These are phyloP conservation scores for Brettanomyces custersianus DNA, from an alignment of 805 yeast species.

Conservation along the genomic window DNA sequence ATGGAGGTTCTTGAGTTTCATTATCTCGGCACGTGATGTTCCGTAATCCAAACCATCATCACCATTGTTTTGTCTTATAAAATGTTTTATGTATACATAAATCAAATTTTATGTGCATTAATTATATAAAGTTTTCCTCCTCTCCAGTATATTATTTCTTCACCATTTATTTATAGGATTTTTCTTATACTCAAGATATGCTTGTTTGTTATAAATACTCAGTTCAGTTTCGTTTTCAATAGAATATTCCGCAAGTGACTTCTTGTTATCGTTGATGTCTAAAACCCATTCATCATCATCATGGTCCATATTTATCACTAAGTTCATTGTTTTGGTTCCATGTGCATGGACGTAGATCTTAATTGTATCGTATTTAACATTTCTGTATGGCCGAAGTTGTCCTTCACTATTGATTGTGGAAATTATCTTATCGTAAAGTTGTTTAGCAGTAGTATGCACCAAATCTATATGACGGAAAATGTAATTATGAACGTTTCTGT, in stretches of 20 bases:
- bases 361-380: slow-evolving; percentile 60
- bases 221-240: slow-evolving; percentile 87
- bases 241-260: slow-evolving; percentile 42
- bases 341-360: slow-evolving; percentile 94
- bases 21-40: too few species aligned
- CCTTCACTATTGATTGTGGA: slow-evolving; percentile 44
- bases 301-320: slow-evolving; percentile 84
- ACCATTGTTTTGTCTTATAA: not conserved
- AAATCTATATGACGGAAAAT: slow-evolving; percentile 66
- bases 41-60: not conserved
- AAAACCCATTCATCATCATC: slow-evolving; percentile 65
- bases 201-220: slow-evolving; percentile 64
- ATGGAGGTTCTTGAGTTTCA: too few species aligned
- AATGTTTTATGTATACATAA: too few species aligned
- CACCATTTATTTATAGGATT: slow-evolving; percentile 93
- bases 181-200: slow-evolving; percentile 57
- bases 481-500: slow-evolving; percentile 75
- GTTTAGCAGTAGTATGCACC: slow-evolving; percentile 53
- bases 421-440: slow-evolving; percentile 46
- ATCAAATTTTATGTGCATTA: not conserved
- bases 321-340: slow-evolving; percentile 85
- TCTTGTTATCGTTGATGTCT: slow-evolving; percentile 27
- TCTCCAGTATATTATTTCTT: too few species aligned
- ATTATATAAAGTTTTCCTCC: not conserved
- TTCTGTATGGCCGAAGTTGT: slow-evolving; percentile 74